Base-by-base conservation (phyloP, 805 yeast genomes). In the Kluyveromyces siamensis region DNA sequence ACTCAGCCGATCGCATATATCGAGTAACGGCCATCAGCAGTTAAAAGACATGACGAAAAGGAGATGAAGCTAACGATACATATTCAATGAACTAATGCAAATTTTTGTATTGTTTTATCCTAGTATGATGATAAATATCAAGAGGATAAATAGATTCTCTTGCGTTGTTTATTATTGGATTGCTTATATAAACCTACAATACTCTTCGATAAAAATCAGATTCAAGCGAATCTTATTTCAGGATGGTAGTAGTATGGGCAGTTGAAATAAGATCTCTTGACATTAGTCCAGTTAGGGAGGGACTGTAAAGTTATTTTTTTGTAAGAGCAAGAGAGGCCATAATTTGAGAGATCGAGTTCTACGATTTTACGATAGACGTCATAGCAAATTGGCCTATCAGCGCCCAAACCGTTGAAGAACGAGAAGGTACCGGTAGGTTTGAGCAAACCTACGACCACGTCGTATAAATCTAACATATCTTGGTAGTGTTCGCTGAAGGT, bases 401-500 rank as follows among this genome's bases (percentile, higher is more conserved):
- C 91, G 21, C 93, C 93, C 9, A 86, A 72, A 0, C 98, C 98
- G 60, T 90, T 91, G 74, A 90, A 90, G 62, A 89, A 90, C 6
- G 96, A 87, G 54, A 90, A 89, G 1, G 80, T 76, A 8, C 97
- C 98, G 35, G 79, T 76, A 8, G 93, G 87, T 62, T 84, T 84
- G 55, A 90, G 68, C 45, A 90, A 69, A 0, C 96, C 97, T 17
- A 88, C 95, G 6, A 87, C 74, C 11, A 76, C 61, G 66, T 91
- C 96, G 61, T 84, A 87, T 27, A 91, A 71, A 45, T 87, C 91
- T 43, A 88, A 71, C 93, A 90, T 85, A 62, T 90, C 96, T 52
- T 73, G 73, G 65, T 91, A 90, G 62, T 87, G 95, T 62, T 90
- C 98, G 53, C 95, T 85, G 64, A 84, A 90, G 0, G 98, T 91